Evolutionary conservation across 192 early-diverging fungal genomes (phyloP), one percentile per base, ranked within the genome.

Genomic region (Geranomyces michiganensis): DNA sequence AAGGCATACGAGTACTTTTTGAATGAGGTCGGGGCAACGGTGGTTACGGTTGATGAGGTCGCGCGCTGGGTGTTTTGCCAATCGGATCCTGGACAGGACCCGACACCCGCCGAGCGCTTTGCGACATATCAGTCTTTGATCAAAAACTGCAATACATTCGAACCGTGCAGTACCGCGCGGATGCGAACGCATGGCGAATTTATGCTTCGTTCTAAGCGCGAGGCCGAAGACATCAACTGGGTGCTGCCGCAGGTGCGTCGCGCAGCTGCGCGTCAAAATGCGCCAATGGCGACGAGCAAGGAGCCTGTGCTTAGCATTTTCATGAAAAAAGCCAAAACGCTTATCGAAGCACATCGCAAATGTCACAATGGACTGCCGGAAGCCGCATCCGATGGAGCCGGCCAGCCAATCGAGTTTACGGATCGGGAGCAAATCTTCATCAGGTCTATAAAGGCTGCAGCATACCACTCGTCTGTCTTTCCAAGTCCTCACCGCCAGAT

Each of bases 81-180:
- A 43, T 8, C 0, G 60, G 46, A 19, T 9, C 62, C 13, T 17
- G 31, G 22, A 29, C 22, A 14, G 17, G 60, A 51, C 1, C 74
- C 74, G 43, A 71, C 81, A 32, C 65, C 70, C 17, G 77, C 78
- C 13, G 75, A 82, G 48, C 75, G 77, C 24, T 79, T 65, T 68
- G 77, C 81, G 15, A 55, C 78, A 21, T 72, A 75, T 43, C 15
- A 49, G 44, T 82, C 56, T 56, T 45, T 82, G 68, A 12, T 51
- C 7, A 49, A 47, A 47, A 67, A 68, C 31, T 24, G 53, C 21
- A 60, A 61, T 24, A 44, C n/a, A 31, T 82, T 76, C 66, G 24
- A 59, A 27, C 65, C 56, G 9, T 27, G 19, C 22, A 55, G 48
- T 4, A 43, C 55, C 29, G 19, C 36, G 6, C 27, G 27, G 9